phyloP scores from a whole-genome alignment of 805 yeast genomes.

The Saccharomycopsis sp. region DNA sequence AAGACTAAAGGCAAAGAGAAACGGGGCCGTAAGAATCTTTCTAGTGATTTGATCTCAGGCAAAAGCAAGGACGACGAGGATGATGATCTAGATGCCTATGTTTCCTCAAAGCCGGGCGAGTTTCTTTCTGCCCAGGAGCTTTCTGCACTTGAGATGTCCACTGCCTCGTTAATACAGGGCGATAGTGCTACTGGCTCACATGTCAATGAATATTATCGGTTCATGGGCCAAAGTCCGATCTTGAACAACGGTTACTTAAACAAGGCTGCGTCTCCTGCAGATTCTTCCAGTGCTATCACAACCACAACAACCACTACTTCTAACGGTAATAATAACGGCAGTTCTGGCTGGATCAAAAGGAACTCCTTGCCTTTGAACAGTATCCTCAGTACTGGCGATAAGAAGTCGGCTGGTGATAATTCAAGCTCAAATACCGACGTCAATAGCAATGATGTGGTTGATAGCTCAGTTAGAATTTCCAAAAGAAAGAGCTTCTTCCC shows the following conservation, averaged over 20 bases:
- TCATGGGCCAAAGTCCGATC: not conserved
- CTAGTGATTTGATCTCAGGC: not conserved
- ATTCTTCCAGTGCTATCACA: not conserved
- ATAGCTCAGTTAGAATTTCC: not conserved
- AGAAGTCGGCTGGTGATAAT: not conserved
- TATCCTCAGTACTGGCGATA: not conserved
- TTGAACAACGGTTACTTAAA: not conserved
- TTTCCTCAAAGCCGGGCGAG: not conserved
- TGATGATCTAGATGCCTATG: not conserved
- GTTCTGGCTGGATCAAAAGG: not conserved
- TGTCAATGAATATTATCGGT: not conserved
- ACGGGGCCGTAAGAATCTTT: not conserved
- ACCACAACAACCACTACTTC: not conserved
- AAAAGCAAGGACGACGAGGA: not conserved
- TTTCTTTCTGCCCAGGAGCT: constrained; percentile 1
- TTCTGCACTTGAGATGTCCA: not conserved
- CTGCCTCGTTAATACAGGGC: not conserved
- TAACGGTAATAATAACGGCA: not conserved
- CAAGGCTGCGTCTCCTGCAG: not conserved
- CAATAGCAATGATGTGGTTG: not conserved
- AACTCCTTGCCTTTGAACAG: not conserved
- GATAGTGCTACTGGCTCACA: not conserved
- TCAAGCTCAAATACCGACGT: not conserved
- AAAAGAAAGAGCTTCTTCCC: not conserved
- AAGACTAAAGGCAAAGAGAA: not conserved